A percentile compares a stretch with the other conserved stretches of the same genome.
Evolutionary conservation across 495 filamentous ascomycete genomes (phyloP).

Genomic region (Aspergillus coremiiformis): DNA sequence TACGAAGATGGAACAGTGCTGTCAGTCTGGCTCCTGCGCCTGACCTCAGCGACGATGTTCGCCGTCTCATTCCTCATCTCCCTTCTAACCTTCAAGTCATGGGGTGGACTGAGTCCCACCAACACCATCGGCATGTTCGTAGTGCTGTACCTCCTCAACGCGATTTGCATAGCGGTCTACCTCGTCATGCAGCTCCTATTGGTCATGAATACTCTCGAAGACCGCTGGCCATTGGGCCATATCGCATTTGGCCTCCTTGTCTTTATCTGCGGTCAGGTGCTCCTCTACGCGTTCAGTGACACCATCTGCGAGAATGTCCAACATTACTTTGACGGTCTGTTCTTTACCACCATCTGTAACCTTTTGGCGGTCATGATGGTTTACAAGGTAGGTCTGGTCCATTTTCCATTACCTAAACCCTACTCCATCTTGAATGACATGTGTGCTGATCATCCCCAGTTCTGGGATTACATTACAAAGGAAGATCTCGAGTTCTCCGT

Average conservation of each 20-base stretch:
- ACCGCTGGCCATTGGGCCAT: constrained; percentile 91
- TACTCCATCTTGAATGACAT: constrained; percentile 7
- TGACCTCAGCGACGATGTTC: constrained; percentile 74
- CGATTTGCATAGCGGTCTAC: constrained; percentile 76
- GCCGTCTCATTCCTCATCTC: constrained; percentile 78
- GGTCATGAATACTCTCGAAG: constrained; percentile 82
- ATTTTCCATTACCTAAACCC: background rate
- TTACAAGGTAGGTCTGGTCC: constrained; percentile 68
- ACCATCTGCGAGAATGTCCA: constrained; percentile 77
- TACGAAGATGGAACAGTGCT: constrained; percentile 97
- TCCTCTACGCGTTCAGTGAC: constrained; percentile 83
- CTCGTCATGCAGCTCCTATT: constrained; percentile 82
- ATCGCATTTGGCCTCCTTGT: constrained; percentile 89
- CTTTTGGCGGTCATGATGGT: constrained; percentile 98
- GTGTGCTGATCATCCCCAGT: constrained; percentile 44
- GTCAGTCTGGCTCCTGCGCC: constrained; percentile 86
- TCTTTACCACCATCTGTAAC: constrained; percentile 92
- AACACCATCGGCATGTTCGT: constrained; percentile 87
- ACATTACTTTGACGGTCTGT: constrained; percentile 92
- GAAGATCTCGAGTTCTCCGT: constrained; percentile 98
- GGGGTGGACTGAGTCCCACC: constrained; percentile 76
- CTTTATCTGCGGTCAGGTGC: constrained; percentile 87
- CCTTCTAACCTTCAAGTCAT: constrained; percentile 87
- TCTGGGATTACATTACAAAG: constrained; percentile 98
- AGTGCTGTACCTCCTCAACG: constrained; percentile 87